Evolutionary conservation across 106 monocot species (phyloP), one percentile per base, ranked within the genome.

Genomic region (Gastrodia elata): DNA sequence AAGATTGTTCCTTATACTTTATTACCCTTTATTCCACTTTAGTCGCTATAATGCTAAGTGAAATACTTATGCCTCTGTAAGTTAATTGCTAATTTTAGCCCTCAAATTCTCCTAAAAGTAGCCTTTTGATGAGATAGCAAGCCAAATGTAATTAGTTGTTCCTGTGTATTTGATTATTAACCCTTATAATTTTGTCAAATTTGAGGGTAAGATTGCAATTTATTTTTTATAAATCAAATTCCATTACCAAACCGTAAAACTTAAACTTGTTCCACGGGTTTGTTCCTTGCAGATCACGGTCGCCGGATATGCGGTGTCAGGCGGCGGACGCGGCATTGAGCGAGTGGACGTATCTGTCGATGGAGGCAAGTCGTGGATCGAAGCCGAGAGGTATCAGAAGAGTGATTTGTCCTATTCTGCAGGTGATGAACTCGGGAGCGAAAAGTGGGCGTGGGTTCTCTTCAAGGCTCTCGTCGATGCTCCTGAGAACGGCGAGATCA

Each of bases 271-370:
- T 76, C 8, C 44, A 38, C 46, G 65, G 4, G 67, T 14, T 59
- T 38, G 76, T 71, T 32, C 6, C 20, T 74, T 80, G 72, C 82
- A 90, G 86, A 70, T 85, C 58, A 83, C 52, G 30, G 48, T 87
- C 38, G 67, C 80, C 77, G 93, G 89, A 49, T 93, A 88, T 81
- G 92, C 96, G 52, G 75, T 84, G 2, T 84, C 92, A 33, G 96
- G 96, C 55, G 96, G 96, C 35, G 96, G 92, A 1, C 87, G 96
- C 41, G 96, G 92, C 13, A 96, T 96, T 64, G 96, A 96, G 71
- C 89, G 96, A 80, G 92, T 90, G 20, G 92, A 96, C 48, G 68
- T 90, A 78, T 94, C 93, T 30, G 77, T 86, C 48, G 90, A 94
- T 80, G 88, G 91, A 11, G 91, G 91, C 38, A 91, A 87, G 73